phyloP scores from a whole-genome alignment of 352 stramenopile species.

The Globisporangium viniferum region DNA sequence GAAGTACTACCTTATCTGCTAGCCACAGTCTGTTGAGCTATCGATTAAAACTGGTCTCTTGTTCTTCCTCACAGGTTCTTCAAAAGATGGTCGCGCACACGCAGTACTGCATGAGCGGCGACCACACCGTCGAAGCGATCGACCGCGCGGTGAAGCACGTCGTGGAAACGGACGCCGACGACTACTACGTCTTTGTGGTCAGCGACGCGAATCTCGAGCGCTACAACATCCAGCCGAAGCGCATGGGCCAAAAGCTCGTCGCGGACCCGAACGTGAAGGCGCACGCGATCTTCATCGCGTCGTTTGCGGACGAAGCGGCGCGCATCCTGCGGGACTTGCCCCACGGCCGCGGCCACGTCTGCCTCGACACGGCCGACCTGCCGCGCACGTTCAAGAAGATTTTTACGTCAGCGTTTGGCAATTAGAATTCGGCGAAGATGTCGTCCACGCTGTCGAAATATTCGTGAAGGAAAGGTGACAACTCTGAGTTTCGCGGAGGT shows the following conservation, averaged over 20 bases:
- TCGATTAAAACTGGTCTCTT: neutral
- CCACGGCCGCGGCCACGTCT: conserved; percentile 68
- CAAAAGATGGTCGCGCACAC: conserved; percentile 93
- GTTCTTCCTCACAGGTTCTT: conserved; percentile 47
- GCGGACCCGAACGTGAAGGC: conserved; percentile 55
- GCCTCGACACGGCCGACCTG: conserved; percentile 73
- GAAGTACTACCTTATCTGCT: neutral
- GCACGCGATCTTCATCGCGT: conserved; percentile 85
- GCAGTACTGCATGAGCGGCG: conserved; percentile 92
- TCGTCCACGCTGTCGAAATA: no score
- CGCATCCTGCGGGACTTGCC: conserved; percentile 63
- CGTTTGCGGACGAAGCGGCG: conserved; percentile 77
- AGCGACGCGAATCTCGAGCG: conserved; percentile 94
- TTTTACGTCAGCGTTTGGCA: conserved; percentile 58
- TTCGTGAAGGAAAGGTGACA: no score
- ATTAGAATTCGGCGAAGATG: conserved; percentile 8
- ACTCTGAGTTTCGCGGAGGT: no score
- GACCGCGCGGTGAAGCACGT: conserved; percentile 73
- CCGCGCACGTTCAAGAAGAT: conserved; percentile 85
- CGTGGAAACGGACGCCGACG: conserved; percentile 54
- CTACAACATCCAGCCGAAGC: conserved; percentile 81
- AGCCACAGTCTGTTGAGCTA: neutral
- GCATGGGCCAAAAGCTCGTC: conserved; percentile 51
- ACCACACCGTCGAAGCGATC: conserved; percentile 94
- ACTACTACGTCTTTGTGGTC: conserved; percentile 92